Conservation (phyloP, 495 filamentous ascomycete species). For the Penicillium cataractarum region DNA sequence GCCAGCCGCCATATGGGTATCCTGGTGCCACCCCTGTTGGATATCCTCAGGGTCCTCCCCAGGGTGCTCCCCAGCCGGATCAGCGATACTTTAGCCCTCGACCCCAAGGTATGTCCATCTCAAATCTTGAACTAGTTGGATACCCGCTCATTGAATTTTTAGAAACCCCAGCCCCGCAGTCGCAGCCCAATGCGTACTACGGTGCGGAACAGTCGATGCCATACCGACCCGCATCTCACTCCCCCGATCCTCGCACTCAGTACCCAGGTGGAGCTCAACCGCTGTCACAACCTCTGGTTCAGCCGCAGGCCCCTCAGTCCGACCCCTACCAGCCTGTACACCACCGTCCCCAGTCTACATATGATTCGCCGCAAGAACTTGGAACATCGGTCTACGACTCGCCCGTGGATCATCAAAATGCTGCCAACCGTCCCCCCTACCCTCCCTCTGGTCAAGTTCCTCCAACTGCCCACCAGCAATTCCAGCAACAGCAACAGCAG, state of each 20-base stretch:
- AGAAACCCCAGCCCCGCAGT: conserved; percentile 39
- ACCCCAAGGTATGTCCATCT: conserved; percentile 49
- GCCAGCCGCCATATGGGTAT: conserved; percentile 67
- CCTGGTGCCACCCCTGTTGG: conserved; percentile 53
- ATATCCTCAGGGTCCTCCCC: conserved; percentile 52
- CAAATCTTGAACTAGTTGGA: neutral
- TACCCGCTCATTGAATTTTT: conserved; percentile 2
- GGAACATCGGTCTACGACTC: conserved; percentile 85
- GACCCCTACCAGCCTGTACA: conserved; percentile 48
- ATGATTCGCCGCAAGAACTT: conserved; percentile 79
- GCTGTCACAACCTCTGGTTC: conserved; percentile 28
- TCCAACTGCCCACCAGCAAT: conserved; percentile 40
- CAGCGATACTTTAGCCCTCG: conserved; percentile 72
- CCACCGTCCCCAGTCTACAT: conserved; percentile 70
- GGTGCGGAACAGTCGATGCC: conserved; percentile 40
- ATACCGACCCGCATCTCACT: conserved; percentile 45
- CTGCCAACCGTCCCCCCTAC: conserved; percentile 46
- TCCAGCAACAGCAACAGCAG: conserved; percentile 41
- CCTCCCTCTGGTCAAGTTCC: conserved; percentile 47
- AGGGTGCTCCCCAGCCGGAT: conserved; percentile 62
- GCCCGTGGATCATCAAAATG: conserved; percentile 58
- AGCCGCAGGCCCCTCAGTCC: conserved; percentile 43
- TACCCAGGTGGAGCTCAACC: conserved; percentile 39
- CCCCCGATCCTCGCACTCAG: conserved; percentile 49
- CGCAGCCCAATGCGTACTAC: conserved; percentile 38